Percentiles rank a stretch among this genome's conserved stretches.
phyloP scores from a whole-genome alignment of 1,139 yeast species.

The Sugiyamaella novakii region DNA sequence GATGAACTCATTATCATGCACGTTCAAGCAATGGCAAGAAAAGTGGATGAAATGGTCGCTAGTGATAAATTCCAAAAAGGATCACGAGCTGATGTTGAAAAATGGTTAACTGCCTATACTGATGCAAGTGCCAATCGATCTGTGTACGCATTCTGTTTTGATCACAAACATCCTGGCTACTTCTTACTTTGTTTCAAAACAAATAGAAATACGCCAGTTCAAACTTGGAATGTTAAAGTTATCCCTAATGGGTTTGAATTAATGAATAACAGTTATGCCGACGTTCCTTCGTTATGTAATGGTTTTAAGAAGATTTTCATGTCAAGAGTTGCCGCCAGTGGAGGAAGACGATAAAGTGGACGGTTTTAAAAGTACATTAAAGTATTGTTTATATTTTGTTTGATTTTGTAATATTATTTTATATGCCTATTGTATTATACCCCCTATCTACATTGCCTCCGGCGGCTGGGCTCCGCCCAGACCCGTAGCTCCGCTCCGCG shows the following conservation, averaged over 20 bases:
- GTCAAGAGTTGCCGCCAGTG: slow-evolving; percentile 17
- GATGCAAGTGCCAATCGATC: slow-evolving; percentile 89
- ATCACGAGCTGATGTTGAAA: slow-evolving; percentile 74
- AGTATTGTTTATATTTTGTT: slow-evolving; percentile 4
- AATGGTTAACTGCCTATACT: slow-evolving; percentile 87
- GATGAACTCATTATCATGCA: slow-evolving; percentile 93
- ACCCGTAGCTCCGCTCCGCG: background rate
- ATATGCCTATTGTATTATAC: background rate
- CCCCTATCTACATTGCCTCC: background rate
- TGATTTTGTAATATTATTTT: slow-evolving; percentile 8
- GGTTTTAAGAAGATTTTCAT: slow-evolving; percentile 72
- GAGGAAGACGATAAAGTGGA: slow-evolving; percentile 37
- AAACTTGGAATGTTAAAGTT: slow-evolving; percentile 88
- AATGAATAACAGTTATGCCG: slow-evolving; percentile 79
- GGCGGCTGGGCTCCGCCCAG: background rate
- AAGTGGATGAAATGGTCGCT: slow-evolving; percentile 80
- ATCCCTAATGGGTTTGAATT: slow-evolving; percentile 83
- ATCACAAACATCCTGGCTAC: slow-evolving; percentile 91
- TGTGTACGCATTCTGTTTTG: slow-evolving; percentile 88
- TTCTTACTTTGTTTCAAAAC: slow-evolving; percentile 82
- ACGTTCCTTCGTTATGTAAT: slow-evolving; percentile 83
- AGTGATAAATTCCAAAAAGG: slow-evolving; percentile 91
- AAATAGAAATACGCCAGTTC: slow-evolving; percentile 68
- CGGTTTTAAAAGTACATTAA: no score
- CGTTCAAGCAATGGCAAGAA: slow-evolving; percentile 79